Evolutionary conservation across 768 basidiomycete genomes (phyloP), one percentile per base, ranked within the genome.

Genomic region (Boletus rubescentipes): DNA sequence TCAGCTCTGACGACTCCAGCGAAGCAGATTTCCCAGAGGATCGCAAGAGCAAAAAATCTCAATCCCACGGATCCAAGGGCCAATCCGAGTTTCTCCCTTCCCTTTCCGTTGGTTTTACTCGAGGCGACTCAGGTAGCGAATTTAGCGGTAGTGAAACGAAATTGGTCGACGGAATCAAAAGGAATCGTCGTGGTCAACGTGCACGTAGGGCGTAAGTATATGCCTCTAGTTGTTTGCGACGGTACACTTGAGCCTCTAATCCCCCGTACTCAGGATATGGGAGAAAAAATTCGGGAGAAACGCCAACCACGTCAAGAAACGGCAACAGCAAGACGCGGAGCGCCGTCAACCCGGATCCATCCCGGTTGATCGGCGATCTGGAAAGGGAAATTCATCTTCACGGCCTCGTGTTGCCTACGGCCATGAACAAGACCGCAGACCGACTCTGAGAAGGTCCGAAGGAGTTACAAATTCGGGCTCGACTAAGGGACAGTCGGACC

Each of bases 271-370:
- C 63, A 98, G 95, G 2, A 97, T 98, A 60, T 98, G 96, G 95
- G 96, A 98, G 73, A 95, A 93, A 75, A 98, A 94, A 71, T 98
- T 84, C 62, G 96, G 96, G 44, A 81, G 77, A 55, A 83, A 86
- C 56, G 95, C 96, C 21, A 97, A 96, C 67, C 96, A 98, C 69
- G 80, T 95, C 72, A 88, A 89, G 72, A 87, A 84, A 60, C 69
- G 74, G 55, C 67, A 63, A 39, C 73, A 72, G 51, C 32, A 34
- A 16, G 64, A 62, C 36, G 34, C 45, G 46, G 63, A 61, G 32
- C 36, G 38, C 46, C 61, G 52, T 51, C 51, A 44, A 35, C 52
- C 58, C 39, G 53, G 51, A 12, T 47, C 57, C 46, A 45, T 46
- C 39, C 51, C 46, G 23, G 10, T 38, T 46, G 58, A 65, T 62